Evolutionary conservation across 495 filamentous ascomycete genomes (phyloP), one percentile per base, ranked within the genome.

Genomic region (Hyaloscypha variabilis): DNA sequence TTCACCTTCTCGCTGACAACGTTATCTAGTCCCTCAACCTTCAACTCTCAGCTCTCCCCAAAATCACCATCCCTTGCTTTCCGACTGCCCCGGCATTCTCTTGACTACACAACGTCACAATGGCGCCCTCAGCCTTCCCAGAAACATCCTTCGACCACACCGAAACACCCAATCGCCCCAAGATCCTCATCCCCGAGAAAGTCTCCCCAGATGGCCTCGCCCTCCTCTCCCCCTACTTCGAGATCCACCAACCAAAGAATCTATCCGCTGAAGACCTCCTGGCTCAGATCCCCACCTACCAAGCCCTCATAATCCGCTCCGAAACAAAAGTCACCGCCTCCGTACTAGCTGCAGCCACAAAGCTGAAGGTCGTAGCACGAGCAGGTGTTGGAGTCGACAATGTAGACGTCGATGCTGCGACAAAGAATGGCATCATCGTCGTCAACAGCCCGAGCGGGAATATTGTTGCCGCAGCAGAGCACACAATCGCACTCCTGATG

Each of bases 381-480:
- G 89, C 89, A 23, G 89, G 89, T 10, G 89, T 92, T 1, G 89
- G 89, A 6, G 89, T 92, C 13, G 89, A 92, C 73, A 92, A 92
- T 79, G 88, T 92, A 56, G 86, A 91, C 73, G 85, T 92, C 0
- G 74, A 78, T 29, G 81, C 83, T 17, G 89, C 89, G 2, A 92
- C 89, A 1, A 78, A 80, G 60, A 75, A 82, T 25, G 89, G 89
- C 14, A 83, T 92, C 39, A 83, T 92, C 23, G 89, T 92, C 0
- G 88, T 91, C 54, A 92, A 91, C 72, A 85, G 81, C 5, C 89
- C 89, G 0, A 77, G 77, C 26, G 89, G 89, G 8, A 92, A 92
- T 69, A 89, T 91, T 64, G 81, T 85, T 6, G 88, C 89, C 0
- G 89, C 89, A 0, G 89, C 89, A 0, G 88, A 90, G 68, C 87